Percentiles rank a stretch among this genome's conserved stretches.
Conservation (phyloP, 2,329 filamentous ascomycete species). For the Pezicula rhizophila region DNA sequence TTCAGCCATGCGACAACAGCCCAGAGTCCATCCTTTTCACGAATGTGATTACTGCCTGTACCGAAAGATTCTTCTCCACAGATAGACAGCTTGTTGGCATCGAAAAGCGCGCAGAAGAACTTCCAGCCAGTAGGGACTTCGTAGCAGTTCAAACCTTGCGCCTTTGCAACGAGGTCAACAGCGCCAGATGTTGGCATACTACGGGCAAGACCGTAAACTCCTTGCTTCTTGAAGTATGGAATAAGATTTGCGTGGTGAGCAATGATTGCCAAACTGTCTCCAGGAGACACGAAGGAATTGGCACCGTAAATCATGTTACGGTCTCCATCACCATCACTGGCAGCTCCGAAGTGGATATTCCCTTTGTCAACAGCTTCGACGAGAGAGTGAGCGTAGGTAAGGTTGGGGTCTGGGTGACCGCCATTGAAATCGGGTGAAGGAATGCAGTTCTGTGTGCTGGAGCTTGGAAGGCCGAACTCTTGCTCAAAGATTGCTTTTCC, state of each 20-base stretch:
- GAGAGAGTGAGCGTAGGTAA: constrained; percentile 91
- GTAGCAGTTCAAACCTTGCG: constrained; percentile 84
- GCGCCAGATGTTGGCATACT: constrained; percentile 97
- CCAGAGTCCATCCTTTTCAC: constrained; percentile 98
- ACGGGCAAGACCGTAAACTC: constrained; percentile 88
- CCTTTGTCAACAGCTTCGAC: constrained; percentile 91
- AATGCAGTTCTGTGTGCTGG: constrained; percentile 83
- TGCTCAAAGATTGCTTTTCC: constrained; percentile 91
- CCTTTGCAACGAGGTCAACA: constrained; percentile 92
- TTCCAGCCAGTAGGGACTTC: constrained; percentile 99
- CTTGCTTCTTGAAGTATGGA: constrained; percentile 97
- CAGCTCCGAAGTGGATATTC: constrained; percentile 90
- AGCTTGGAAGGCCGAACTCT: constrained; percentile 75
- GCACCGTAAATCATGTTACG: constrained; percentile 99
- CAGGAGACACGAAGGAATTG: constrained; percentile 91
- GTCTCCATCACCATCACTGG: constrained; percentile 94
- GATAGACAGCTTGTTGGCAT: constrained; percentile 93
- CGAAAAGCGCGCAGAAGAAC: constrained; percentile 96
- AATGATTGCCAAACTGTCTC: constrained; percentile 96
- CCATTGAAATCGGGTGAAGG: constrained; percentile 94
- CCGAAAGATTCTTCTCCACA: constrained; percentile 98
- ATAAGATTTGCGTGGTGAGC: constrained; percentile 94
- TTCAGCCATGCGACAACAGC: constrained; percentile 97
- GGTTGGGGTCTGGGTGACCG: constrained; percentile 94
- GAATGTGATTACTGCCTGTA: constrained; percentile 96